A percentile compares a stretch with the other conserved stretches of the same genome.
Conservation (phyloP, 805 yeast genomes). For the Kurtzmaniella fragi region DNA sequence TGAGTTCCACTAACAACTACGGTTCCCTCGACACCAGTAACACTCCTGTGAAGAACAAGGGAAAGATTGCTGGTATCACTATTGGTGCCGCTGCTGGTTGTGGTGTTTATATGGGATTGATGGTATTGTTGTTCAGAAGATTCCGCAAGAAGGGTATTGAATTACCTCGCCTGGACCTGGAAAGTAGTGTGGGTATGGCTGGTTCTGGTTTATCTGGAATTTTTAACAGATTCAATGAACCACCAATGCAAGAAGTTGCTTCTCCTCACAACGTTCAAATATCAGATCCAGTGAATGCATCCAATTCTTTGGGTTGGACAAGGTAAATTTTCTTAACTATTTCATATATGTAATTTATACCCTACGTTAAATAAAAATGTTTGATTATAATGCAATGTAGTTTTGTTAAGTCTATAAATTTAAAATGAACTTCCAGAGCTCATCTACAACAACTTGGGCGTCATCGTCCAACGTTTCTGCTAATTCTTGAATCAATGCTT, state of each 20-base stretch:
- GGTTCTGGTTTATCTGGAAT: slow-evolving; percentile 22
- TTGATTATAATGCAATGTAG: background rate
- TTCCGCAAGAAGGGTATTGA: slow-evolving; percentile 38
- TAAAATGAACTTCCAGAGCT: slow-evolving; percentile 27
- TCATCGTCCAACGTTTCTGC: slow-evolving; percentile 50
- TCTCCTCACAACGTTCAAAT: slow-evolving; percentile 41
- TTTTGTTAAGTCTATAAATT: background rate
- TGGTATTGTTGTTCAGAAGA: slow-evolving; percentile 51
- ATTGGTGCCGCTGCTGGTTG: slow-evolving; percentile 83
- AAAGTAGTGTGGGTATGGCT: slow-evolving; percentile 25
- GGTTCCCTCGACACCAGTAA: slow-evolving; percentile 31
- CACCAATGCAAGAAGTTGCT: slow-evolving; percentile 14
- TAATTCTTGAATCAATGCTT: slow-evolving; percentile 39
- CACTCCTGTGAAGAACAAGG: slow-evolving; percentile 17
- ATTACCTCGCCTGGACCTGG: slow-evolving; percentile 37
- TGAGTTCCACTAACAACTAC: slow-evolving; percentile 11
- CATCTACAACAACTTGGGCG: slow-evolving; percentile 35
- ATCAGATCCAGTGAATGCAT: slow-evolving; percentile 65
- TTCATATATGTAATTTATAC: background rate
- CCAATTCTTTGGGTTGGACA: slow-evolving; percentile 69
- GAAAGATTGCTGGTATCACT: slow-evolving; percentile 68
- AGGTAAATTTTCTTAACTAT: slow-evolving; percentile 3
- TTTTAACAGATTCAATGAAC: slow-evolving; percentile 18
- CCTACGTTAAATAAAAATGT: background rate
- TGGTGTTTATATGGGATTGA: slow-evolving; percentile 53